phyloP scores from a whole-genome alignment of 345 rosid genomes.

The Streptanthus diversifolius region DNA sequence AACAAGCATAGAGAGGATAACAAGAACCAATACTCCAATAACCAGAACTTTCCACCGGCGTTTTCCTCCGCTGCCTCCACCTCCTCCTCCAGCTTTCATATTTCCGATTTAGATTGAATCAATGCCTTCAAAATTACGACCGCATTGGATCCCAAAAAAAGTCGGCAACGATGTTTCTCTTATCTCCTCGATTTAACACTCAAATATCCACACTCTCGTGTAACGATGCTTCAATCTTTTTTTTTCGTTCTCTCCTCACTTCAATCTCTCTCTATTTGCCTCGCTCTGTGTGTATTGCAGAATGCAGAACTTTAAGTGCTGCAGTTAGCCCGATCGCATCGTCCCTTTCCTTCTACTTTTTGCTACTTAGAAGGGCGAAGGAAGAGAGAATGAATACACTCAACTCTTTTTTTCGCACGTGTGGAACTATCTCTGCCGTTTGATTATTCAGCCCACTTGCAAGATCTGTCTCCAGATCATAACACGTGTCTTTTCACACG shows the following conservation, averaged over 20 bases:
- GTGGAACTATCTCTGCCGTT: conserved; percentile 26
- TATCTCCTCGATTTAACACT: conserved; percentile 14
- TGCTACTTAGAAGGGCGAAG: neutral
- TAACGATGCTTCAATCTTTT: neutral
- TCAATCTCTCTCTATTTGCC: neutral
- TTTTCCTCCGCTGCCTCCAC: conserved; percentile 45
- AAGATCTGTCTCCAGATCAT: conserved; percentile 2
- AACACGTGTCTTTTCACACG: conserved; percentile 37
- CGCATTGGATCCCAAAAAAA: conserved; percentile 29
- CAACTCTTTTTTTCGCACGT: conserved; percentile 24
- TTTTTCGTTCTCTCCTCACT: neutral
- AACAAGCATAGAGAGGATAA: conserved; percentile 87
- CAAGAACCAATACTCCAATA: conserved; percentile 73
- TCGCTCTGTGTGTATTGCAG: conserved; percentile 4
- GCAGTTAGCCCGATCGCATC: conserved; percentile 36
- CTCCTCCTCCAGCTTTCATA: conserved; percentile 38
- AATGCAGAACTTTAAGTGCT: conserved; percentile 22
- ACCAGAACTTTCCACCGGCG: conserved; percentile 75
- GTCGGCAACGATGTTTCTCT: neutral
- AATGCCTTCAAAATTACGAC: conserved; percentile 14
- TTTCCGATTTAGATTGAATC: conserved; percentile 12
- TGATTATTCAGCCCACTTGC: conserved; percentile 30
- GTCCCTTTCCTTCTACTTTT: conserved; percentile 18
- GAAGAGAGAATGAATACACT: conserved; percentile 9
- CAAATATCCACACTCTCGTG: conserved; percentile 12